Conservation (phyloP, 331 rosid species). For the Spiraea crenata region DNA sequence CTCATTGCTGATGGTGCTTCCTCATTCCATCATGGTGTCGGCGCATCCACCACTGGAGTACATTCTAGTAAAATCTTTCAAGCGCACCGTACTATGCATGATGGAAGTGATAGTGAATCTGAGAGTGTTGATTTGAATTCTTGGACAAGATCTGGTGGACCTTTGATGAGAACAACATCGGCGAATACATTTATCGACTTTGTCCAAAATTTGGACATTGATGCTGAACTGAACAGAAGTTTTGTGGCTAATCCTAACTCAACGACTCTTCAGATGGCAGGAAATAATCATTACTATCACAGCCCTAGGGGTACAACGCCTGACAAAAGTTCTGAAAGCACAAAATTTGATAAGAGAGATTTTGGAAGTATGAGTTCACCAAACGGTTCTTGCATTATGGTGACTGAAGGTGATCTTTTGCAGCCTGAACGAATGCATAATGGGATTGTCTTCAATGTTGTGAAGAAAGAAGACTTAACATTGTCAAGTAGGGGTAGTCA, state of each 20-base stretch:
- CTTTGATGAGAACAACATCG: slow-evolving; percentile 88
- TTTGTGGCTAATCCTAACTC: slow-evolving; percentile 36
- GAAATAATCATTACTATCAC: slow-evolving; percentile 33
- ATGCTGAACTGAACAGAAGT: slow-evolving; percentile 52
- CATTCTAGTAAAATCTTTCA: slow-evolving; percentile 42
- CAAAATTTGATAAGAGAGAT: slow-evolving; percentile 52
- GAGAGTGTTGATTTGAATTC: slow-evolving; percentile 56
- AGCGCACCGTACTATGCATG: slow-evolving; percentile 43
- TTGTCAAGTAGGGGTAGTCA: slow-evolving; percentile 47
- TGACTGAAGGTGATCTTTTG: slow-evolving; percentile 86
- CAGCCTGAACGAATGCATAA: slow-evolving; percentile 85
- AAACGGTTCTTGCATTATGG: slow-evolving; percentile 51
- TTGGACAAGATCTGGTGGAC: slow-evolving; percentile 96
- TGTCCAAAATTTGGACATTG: slow-evolving; percentile 69
- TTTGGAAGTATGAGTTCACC: slow-evolving; percentile 39
- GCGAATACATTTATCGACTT: slow-evolving; percentile 72
- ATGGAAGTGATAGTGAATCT: slow-evolving; percentile 81
- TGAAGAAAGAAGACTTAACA: slow-evolving; percentile 73
- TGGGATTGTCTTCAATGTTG: slow-evolving; percentile 76
- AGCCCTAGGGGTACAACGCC: slow-evolving; percentile 51
- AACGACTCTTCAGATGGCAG: slow-evolving; percentile 32
- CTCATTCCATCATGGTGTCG: slow-evolving; percentile 50
- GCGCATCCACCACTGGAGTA: slow-evolving; percentile 33
- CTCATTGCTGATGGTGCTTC: slow-evolving; percentile 48
- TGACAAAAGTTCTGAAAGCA: slow-evolving; percentile 51